Evolutionary conservation across 2,329 filamentous ascomycete genomes (phyloP).

Genomic region (Aspergillus alliaceus): DNA sequence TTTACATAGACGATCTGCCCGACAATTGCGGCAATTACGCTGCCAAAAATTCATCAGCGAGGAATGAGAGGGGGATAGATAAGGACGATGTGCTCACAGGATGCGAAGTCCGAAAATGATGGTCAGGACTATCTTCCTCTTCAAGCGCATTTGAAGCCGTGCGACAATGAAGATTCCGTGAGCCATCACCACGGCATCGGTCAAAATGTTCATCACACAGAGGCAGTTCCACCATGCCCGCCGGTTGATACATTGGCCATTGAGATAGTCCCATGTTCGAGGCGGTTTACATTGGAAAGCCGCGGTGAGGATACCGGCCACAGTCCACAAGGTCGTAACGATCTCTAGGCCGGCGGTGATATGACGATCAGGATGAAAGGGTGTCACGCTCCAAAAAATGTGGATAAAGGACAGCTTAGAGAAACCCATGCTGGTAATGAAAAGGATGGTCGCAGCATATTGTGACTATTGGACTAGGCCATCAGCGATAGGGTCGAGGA

Average conservation of each 20-base stretch:
- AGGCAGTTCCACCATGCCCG: conserved; percentile 26
- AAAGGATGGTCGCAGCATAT: conserved; percentile 26
- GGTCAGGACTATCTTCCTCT: conserved; percentile 16
- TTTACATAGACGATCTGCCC: conserved; percentile 21
- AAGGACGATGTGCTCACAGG: conserved; percentile 16
- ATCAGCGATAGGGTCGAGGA: neutral
- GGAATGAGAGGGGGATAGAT: neutral
- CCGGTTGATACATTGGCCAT: conserved; percentile 22
- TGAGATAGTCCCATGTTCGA: conserved; percentile 21
- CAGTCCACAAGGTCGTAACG: conserved; percentile 15
- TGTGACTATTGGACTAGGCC: conserved; percentile 12
- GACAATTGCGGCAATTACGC: conserved; percentile 25
- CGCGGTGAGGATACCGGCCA: conserved; percentile 15
- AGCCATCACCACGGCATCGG: conserved; percentile 22
- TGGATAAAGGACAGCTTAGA: conserved; percentile 28
- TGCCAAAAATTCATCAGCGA: neutral
- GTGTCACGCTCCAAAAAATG: conserved; percentile 24
- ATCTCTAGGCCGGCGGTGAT: conserved; percentile 15
- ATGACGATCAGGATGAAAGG: conserved; percentile 15
- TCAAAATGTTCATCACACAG: conserved; percentile 24
- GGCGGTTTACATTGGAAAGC: conserved; percentile 22
- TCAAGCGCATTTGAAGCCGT: conserved; percentile 21
- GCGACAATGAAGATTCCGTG: conserved; percentile 22
- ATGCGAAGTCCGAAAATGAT: conserved; percentile 24
- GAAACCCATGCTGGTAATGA: conserved; percentile 20